These are phyloP conservation scores for Luffa acutangula DNA, from an alignment of 306 rosid genomes.

Conservation along the genomic window DNA sequence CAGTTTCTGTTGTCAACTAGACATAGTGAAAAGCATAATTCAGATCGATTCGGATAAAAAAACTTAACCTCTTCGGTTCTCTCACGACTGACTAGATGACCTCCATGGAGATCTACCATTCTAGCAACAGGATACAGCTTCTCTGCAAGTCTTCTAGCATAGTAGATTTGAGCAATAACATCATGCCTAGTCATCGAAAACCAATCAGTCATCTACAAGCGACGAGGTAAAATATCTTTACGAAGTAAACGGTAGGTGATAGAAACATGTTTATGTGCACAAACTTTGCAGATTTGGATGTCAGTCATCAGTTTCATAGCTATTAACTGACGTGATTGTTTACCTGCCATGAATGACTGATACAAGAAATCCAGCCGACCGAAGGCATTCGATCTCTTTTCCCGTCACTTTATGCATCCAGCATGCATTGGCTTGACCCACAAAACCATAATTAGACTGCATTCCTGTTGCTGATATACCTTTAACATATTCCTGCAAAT, in stretches of 20 bases:
- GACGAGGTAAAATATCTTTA: neutral
- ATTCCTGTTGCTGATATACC: conserved; percentile 71
- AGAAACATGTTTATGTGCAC: neutral
- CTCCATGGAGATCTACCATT: conserved; percentile 93
- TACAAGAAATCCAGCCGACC: conserved; percentile 67
- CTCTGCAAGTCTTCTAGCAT: conserved; percentile 73
- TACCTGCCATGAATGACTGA: conserved; percentile 95
- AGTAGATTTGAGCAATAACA: conserved; percentile 69
- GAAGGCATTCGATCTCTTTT: conserved; percentile 54
- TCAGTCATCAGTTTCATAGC: neutral
- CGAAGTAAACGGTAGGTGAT: neutral
- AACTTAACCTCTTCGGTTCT: conserved; percentile 68
- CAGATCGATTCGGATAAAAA: neutral
- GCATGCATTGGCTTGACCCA: conserved; percentile 83
- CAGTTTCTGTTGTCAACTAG: neutral
- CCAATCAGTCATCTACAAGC: conserved; percentile 12
- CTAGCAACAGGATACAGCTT: conserved; percentile 76
- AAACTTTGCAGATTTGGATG: neutral
- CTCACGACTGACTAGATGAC: conserved; percentile 93
- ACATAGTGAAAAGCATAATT: neutral
- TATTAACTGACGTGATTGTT: neutral
- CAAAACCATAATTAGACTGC: conserved; percentile 78
- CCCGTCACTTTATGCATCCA: conserved; percentile 77
- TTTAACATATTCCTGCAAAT: conserved; percentile 80
- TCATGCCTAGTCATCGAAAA: conserved; percentile 46